Conservation (phyloP, 345 rosid species). For the Corchorus capsularis region DNA sequence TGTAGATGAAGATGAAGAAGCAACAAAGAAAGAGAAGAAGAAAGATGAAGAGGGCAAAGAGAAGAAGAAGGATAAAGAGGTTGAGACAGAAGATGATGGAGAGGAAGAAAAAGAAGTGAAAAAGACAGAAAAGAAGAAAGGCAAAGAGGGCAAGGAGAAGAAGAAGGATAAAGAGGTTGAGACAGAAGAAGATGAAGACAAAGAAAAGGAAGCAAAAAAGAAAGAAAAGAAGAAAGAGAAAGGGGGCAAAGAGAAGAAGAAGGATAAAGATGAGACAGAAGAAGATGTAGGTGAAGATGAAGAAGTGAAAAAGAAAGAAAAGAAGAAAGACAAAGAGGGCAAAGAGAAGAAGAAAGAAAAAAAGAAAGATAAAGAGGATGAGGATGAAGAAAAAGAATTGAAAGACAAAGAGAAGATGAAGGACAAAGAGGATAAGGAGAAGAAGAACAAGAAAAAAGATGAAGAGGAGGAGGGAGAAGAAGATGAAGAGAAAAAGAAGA, state of each 20-base stretch:
- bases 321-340: slow-evolving; percentile 13
- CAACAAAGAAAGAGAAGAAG: slow-evolving; percentile 9
- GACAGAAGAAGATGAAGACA: slow-evolving; percentile 6
- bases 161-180: slow-evolving; percentile 10
- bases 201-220: slow-evolving; percentile 7
- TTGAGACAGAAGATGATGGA: not conserved
- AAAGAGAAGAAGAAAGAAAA: slow-evolving; percentile 15
- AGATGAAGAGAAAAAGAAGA: no score
- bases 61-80: slow-evolving; percentile 12
- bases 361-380: slow-evolving; percentile 5
- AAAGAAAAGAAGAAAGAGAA: slow-evolving; percentile 18
- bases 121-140: slow-evolving; percentile 22
- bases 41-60: slow-evolving; percentile 15
- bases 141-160: not conserved
- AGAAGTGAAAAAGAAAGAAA: slow-evolving; percentile 18
- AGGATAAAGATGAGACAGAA: not conserved
- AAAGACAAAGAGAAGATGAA: not conserved
- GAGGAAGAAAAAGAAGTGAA: slow-evolving; percentile 12
- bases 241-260: not conserved
- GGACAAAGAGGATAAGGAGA: not conserved
- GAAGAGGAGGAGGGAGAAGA: no score
- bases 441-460: no score
- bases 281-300: not conserved
- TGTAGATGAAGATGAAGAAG: slow-evolving; percentile 16
- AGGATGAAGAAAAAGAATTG: not conserved